Base-by-base conservation (phyloP, 306 rosid species). In the Cicer cuneatum region DNA sequence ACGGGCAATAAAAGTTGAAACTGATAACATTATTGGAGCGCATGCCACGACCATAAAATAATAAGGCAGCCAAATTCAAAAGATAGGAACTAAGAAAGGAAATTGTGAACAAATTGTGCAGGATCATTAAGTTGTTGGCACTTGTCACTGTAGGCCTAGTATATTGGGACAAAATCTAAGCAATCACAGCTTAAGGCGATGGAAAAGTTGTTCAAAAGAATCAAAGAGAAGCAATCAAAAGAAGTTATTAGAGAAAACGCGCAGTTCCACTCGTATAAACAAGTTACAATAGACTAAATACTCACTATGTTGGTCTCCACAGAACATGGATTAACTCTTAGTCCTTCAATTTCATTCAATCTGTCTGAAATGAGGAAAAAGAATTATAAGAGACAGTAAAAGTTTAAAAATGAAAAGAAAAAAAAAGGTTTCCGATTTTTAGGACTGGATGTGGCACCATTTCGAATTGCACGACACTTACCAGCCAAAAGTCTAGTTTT, bases 301-400 rank as follows among this genome's bases (percentile, higher is more conserved):
- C 97, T 89, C 78, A 91, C 98, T 5, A 93, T 91, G 74, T 94
- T 94, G 83, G 96, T 91, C 83, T 91, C 89, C 33, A 86, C 90
- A 0, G 87, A 74, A 16, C 56, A 14, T 6, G 67, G 59, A 73
- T 93, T 88, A n/a, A 91, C 81, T 13, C 53, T 79, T 29, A 91
- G 77, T 81, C 89, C 96, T 75, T 87, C 81, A 65, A 91, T 83
- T 73, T 79, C 83, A 65, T 74, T 62, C 73, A 91, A 49, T 40
- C 93, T 95, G 70, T 78, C 98, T 91, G 82, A 71, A 84, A 60
- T 42, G 63, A 49, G 59, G 21, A 24, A 5, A 39, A 38, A 29
- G 29, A 24, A 14, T 53, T 57, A 29, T 35, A 67, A 65, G 10
- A 60, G 64, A 33, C 65, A 59, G 10, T 63, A 48, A 63, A 57